Conservation (phyloP, 805 yeast species). For the Saccharomycopsis malanga region DNA sequence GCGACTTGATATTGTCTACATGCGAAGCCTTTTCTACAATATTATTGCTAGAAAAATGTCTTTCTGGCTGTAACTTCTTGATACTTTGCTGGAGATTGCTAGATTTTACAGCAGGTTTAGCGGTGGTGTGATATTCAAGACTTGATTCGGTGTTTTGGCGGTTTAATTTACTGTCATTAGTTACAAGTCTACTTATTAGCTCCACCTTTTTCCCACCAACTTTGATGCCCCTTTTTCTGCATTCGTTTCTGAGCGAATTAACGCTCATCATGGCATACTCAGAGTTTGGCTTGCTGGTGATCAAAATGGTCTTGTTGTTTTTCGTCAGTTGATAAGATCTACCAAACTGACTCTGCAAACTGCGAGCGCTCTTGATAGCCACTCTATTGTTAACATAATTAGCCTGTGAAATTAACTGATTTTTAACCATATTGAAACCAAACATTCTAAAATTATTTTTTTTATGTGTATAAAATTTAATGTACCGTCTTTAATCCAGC, state of each 20-base stretch:
- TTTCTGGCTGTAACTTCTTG: neutral
- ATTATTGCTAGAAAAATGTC: neutral
- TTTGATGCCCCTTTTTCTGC: slow-evolving; percentile 52
- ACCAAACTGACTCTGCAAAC: neutral
- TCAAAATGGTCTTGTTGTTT: slow-evolving; percentile 13
- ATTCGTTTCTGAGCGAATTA: slow-evolving; percentile 49
- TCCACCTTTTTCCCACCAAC: slow-evolving; percentile 58
- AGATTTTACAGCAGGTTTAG: neutral
- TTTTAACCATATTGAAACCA: neutral
- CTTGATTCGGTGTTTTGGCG: neutral
- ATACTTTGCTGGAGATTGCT: neutral
- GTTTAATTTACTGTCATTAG: neutral
- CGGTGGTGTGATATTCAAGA: neutral
- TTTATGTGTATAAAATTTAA: too few species aligned
- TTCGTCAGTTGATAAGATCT: slow-evolving; percentile 19
- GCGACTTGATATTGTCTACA: neutral
- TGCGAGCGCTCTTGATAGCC: neutral
- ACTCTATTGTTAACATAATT: neutral
- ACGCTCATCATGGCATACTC: slow-evolving; percentile 38
- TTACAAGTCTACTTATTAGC: slow-evolving; percentile 33
- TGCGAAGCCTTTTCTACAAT: neutral
- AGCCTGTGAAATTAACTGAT: neutral
- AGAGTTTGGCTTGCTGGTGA: slow-evolving; percentile 11
- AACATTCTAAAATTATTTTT: too few species aligned
- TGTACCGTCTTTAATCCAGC: too few species aligned